A percentile compares a stretch with the other conserved stretches of the same genome.
These are phyloP conservation scores for Paramecium biaurelia DNA, from an alignment of 73 alveolate species.

Conservation along the genomic window DNA sequence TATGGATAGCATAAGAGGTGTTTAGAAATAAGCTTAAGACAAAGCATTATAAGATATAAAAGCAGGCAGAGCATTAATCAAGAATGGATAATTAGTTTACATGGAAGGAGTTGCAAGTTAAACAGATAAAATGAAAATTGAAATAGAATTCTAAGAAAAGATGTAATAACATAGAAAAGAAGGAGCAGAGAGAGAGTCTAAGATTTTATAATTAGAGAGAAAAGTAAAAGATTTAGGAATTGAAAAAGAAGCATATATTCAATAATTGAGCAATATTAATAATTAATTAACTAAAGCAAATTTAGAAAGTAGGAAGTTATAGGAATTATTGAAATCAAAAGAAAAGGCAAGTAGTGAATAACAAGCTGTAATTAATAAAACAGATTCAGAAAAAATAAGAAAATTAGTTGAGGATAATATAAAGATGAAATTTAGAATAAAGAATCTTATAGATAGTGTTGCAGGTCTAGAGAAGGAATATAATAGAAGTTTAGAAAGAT, in stretches of 20 bases:
- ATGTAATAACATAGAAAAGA: neutral
- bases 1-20: conserved; percentile 32
- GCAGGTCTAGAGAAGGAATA: conserved; percentile 48
- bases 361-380: neutral
- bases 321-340: conserved; percentile 27
- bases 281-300: conserved; percentile 18
- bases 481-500: conserved; percentile 55
- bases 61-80: conserved; percentile 42
- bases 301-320: conserved; percentile 20
- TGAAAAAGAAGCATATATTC: conserved; percentile 50
- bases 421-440: conserved; percentile 45
- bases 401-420: conserved; percentile 56
- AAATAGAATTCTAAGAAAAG: conserved; percentile 13
- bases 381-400: conserved; percentile 53
- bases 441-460: conserved; percentile 30
- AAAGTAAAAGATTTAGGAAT: conserved; percentile 48
- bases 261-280: conserved; percentile 7
- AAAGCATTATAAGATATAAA: conserved; percentile 48
- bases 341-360: conserved; percentile 23
- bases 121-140: conserved; percentile 3
- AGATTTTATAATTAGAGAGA: conserved; percentile 28
- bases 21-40: neutral
- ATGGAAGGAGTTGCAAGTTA: neutral
- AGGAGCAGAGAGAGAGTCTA: neutral
- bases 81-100: conserved; percentile 43